Evolutionary conservation across 108 stramenopile species (phyloP).

Genomic region (Fragilariopsis cylindrus): DNA sequence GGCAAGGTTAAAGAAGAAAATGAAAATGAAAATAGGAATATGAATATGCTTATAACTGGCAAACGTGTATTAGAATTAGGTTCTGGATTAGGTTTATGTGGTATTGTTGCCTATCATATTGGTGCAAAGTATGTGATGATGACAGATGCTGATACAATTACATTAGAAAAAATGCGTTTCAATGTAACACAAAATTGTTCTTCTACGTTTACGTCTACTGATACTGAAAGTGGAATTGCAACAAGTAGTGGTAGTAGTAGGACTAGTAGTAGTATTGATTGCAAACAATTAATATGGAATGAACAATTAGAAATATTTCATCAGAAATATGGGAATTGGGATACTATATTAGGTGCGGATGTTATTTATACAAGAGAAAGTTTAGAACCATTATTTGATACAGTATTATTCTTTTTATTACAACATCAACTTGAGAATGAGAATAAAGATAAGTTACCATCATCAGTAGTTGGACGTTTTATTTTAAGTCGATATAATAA

Average conservation of each 20-base stretch:
- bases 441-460: background rate
- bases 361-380: conserved; percentile 26
- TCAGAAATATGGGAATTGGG: conserved; percentile 54
- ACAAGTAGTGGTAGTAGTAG: too few relatives aligned
- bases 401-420: conserved; percentile 13
- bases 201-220: background rate
- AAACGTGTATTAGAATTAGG: conserved; percentile 20
- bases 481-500: conserved; percentile 31
- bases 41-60: background rate
- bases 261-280: conserved; percentile 22
- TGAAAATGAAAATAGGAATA: background rate
- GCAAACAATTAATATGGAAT: conserved; percentile 77
- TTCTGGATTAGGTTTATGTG: conserved; percentile 41
- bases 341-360: conserved; percentile 41
- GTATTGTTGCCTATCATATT: conserved; percentile 43
- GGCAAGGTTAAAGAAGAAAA: background rate
- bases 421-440: background rate
- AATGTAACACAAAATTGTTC: conserved; percentile 32
- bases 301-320: background rate
- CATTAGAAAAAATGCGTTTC: conserved; percentile 35
- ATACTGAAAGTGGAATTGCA: too few relatives aligned
- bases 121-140: conserved; percentile 32
- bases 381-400: conserved; percentile 26
- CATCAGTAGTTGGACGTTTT: background rate
- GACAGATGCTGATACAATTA: conserved; percentile 51